Evolutionary conservation across 768 basidiomycete species (phyloP), one percentile per base, ranked within the genome.

Genomic region (Flagelloscypha sp.): DNA sequence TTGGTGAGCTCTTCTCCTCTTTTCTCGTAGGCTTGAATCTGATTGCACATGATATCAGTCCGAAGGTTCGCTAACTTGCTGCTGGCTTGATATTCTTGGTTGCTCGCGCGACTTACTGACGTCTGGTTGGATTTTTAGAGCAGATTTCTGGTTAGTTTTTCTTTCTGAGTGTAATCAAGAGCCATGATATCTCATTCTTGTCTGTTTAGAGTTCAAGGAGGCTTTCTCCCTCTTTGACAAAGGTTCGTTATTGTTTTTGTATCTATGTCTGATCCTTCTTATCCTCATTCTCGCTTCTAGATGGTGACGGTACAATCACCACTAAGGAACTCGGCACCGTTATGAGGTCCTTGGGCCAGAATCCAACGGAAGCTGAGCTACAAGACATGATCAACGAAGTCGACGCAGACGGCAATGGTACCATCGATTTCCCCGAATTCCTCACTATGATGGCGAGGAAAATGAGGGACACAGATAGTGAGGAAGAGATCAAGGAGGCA

Each of bases 161-260:
- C 30, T 13, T 30, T 30, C 20, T 24, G 9, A 33, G 24, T 17
- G 12, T 12, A 13, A 7, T 28, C 21, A n/a, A 8, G 33, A 22
- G 16, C 19, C 28, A 9, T 11, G 15, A 37, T 27, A 33, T 10
- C 16, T 44, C 24, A 32, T 45, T 34, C 41, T 41, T 25, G n/a
- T 22, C n/a, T 46, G 30, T 29, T 19, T 56, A 87, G 90, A 94
- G 63, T 97, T 93, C 78, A 97, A 94, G 74, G 94, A 97, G 70
- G 93, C 93, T 33, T 97, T 98, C 68, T 89, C 92, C 40, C 74
- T 98, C 15, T 97, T 98, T 60, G 90, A 95, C 69, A 93, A 90
- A 61, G 86, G 90, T 89, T 41, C 39, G 70, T 60, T 18, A 17
- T 29, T 31, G 17, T 28, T 33, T 29, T 36, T 31, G 45, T 40